Base-by-base conservation (phyloP, 257 asterid species). In the Solanum virginianum region DNA sequence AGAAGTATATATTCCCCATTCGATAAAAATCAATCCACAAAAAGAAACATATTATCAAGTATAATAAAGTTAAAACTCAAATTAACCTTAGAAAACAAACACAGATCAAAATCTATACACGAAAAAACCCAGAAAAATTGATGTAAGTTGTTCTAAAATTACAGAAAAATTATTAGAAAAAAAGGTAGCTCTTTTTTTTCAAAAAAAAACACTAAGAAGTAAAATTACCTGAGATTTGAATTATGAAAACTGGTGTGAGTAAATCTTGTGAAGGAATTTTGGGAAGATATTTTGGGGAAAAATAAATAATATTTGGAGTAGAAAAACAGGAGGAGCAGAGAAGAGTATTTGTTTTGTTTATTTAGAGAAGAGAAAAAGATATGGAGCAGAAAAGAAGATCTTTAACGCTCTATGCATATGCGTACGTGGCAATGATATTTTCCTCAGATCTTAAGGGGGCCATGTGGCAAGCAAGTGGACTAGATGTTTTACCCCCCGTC, bases 341-440 rank as follows among this genome's bases (percentile, higher is more conserved):
- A 80, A n/a, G 82, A 32, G 36, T 32, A 32, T 32, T 32, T 2
- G 36, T 36, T 0, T 36, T 49, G 81, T 47, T 7, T 43, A 43
- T 68, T 22, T 22, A 8, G 26, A 51, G 63, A 51, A 56, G 81
- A 83, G 51, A 18, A 60, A 77, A 77, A 77, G 82, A 77, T 77
- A 77, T 77, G 82, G 82, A 77, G 82, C 82, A 77, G 65, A 53
- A 56, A 56, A 70, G 82, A 32, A 79, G 95, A 94, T 93, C 97
- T 95, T 94, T 94, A 94, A 87, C 98, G 90, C 83, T 54, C 83
- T 79, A 26, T 14, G 83, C 4, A 3, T 8, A 26, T 84, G 94
- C 97, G 45, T 80, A 95, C 95, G 98, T 96, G 91, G 90, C 91
- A 60, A 83, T 85, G 89, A 89, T 89, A 87, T 89, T 89, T 89